Conservation (phyloP, 2,329 filamentous ascomycete species). For the Cyphellophora attinorum region DNA sequence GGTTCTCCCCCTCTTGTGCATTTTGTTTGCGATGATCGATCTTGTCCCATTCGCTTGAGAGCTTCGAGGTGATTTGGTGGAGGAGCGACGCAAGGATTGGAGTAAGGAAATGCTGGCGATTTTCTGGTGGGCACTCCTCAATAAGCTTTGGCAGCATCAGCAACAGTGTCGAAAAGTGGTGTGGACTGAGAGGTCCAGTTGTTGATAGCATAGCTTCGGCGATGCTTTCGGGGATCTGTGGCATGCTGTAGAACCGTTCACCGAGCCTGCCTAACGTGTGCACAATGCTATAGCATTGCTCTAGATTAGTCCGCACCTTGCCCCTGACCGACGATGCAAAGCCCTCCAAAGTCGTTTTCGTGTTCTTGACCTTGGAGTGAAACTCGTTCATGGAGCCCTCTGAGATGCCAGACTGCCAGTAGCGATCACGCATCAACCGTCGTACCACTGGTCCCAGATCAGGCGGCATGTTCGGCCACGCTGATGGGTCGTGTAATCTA, state of each 20-base stretch:
- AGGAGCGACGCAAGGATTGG: constrained; percentile 76
- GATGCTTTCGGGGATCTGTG: constrained; percentile 70
- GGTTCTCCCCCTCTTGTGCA: constrained; percentile 58
- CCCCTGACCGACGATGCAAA: constrained; percentile 89
- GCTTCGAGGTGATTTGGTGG: constrained; percentile 75
- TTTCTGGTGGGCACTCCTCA: constrained; percentile 76
- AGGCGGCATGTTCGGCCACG: constrained; percentile 67
- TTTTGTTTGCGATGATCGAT: constrained; percentile 50
- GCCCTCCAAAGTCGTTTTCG: constrained; percentile 81
- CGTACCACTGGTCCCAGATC: constrained; percentile 71
- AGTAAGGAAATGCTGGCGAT: constrained; percentile 71
- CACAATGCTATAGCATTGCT: constrained; percentile 87
- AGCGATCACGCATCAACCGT: constrained; percentile 81
- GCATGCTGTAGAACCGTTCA: constrained; percentile 81
- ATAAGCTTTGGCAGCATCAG: constrained; percentile 83
- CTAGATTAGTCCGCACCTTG: constrained; percentile 77
- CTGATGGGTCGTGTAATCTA: constrained; percentile 76
- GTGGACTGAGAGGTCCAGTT: constrained; percentile 72
- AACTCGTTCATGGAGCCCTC: constrained; percentile 94
- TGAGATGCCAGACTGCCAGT: constrained; percentile 97
- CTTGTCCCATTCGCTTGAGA: constrained; percentile 75
- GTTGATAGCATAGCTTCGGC: constrained; percentile 78
- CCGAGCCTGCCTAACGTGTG: constrained; percentile 87
- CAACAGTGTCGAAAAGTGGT: constrained; percentile 88
- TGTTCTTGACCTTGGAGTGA: constrained; percentile 81